Base-by-base conservation (phyloP, 192 early-diverging fungal species). In the Coemansia sp. region DNA sequence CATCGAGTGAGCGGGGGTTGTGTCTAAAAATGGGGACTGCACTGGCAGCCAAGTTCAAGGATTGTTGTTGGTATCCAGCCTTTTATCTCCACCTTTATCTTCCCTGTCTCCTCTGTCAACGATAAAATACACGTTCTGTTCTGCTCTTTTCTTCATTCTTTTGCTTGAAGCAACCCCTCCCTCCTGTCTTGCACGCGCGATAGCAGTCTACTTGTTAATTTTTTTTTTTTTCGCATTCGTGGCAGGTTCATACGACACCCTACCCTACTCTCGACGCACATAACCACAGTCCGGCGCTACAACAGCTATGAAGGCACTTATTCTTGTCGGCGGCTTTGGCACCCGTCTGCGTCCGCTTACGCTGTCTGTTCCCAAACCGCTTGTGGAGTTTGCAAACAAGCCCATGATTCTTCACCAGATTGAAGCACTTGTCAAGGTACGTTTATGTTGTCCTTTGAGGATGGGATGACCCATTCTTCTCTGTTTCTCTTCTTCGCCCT, bases 341-440 rank as follows among this genome's bases (percentile, higher is more conserved):
- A 99, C 97, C 53, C 92, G 97, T 76, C 89, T 99, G 72, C 89
- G 97, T 38, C 97, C 97, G 46, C 87, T 99, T 58, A 99, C 97
- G 17, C 85, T 99, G 61, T 90, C 96, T 48, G 85, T 95, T 46
- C 97, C 97, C 62, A 99, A 99, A 84, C 97, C 97, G 50, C 86
- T 99, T 53, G 96, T 99, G n/a, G 96, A 99, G 83, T 99, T 99
- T 84, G 93, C 93, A 40, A 99, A 99, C 87, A 92, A 87, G 79
- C 96, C 93, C 62, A 98, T 99, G 92, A 96, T 99, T 82, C 86
- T 96, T 63, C 97, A 99, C 81, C 97, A 99, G 84, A 98, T 99
- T 68, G 96, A 97, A 75, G 94, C 91, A 6, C 85, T 99, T 9
- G 93, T 90, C 50, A 91, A 97, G 92, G 96, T 96, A 84, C 59